Base-by-base conservation (phyloP, 805 yeast species). In the Saccharomyces paradoxus region DNA sequence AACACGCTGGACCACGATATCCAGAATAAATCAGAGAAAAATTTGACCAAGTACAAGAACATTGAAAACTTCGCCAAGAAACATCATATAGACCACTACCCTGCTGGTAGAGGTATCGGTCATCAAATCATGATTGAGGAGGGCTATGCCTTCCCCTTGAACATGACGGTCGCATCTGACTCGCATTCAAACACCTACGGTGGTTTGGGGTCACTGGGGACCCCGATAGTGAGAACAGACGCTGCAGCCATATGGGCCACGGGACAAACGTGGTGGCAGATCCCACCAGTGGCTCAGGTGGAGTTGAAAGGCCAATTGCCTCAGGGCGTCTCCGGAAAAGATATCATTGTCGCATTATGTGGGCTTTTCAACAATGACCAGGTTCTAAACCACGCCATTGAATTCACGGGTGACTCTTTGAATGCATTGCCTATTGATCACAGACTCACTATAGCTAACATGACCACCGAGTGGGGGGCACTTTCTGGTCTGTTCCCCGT, bases 201-300 rank as follows among this genome's bases (percentile, higher is more conserved):
- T 62, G 99, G 99, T 67, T 77, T 94, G 50, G 98, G 98, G 21
- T 77, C 96, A 24, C 75, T 94, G 55, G 99, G 99, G 52, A 95
- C 99, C 2, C 98, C 99, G 9, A 87, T 94, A 53, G 99, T 94
- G 54, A 82, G 99, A 72, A 94, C 99, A 0, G 99, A 94, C 72
- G 99, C 98, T 24, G 99, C 99, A 3, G 83, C 97, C 9, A 92
- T 94, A 60, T 94, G 99, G 99, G 98, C 99, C 12, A 94, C 99
- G 0, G 98, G 98, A 46, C 96, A 90, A 74, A 94, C 99, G 3
- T 94, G 99, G 99, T 94, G 99, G 99, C 99, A 95, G 80, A 89
- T 94, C 53, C 99, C 99, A 2, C 98, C 99, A 0, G 98, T 94
- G 26, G 99, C 98, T 37, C 82, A 84, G 64, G 98, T 94, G 9